phyloP scores from a whole-genome alignment of 1,284 basidiomycete species.

The Naganishia liquefaciens region DNA sequence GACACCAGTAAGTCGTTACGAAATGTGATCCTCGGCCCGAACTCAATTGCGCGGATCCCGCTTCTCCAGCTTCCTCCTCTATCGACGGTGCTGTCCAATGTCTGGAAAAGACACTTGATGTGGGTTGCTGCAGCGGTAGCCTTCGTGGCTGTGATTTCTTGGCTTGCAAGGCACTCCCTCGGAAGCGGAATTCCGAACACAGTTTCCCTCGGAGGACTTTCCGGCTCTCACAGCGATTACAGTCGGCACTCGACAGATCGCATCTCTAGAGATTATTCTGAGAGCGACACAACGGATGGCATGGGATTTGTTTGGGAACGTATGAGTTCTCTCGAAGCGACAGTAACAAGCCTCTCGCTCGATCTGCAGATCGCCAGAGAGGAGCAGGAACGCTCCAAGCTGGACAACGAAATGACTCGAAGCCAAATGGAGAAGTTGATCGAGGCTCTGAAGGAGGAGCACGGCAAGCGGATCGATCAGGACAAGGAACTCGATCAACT shows the following conservation, averaged over 20 bases:
- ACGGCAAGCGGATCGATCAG: neutral
- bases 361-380: slow-evolving; percentile 1
- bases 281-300: too few relatives aligned
- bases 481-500: slow-evolving; percentile 3
- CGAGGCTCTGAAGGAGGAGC: slow-evolving; percentile 10
- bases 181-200: neutral
- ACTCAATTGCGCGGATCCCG: neutral
- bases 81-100: neutral
- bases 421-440: slow-evolving; percentile 3
- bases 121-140: slow-evolving; percentile 6
- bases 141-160: slow-evolving; percentile 3
- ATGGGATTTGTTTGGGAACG: neutral
- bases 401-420: neutral
- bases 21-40: neutral
- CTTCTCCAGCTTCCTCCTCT: neutral
- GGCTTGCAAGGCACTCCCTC: slow-evolving; percentile 10
- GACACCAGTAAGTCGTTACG: slow-evolving; percentile 1
- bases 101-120: neutral
- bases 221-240: too few relatives aligned
- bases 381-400: slow-evolving; percentile 5
- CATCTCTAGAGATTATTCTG: too few relatives aligned
- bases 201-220: neutral
- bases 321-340: slow-evolving; percentile 8
- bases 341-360: neutral
- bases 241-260: too few relatives aligned